These are phyloP conservation scores for Actinomortierella ambigua DNA, from an alignment of 371 early-diverging fungal species.

Conservation along the genomic window DNA sequence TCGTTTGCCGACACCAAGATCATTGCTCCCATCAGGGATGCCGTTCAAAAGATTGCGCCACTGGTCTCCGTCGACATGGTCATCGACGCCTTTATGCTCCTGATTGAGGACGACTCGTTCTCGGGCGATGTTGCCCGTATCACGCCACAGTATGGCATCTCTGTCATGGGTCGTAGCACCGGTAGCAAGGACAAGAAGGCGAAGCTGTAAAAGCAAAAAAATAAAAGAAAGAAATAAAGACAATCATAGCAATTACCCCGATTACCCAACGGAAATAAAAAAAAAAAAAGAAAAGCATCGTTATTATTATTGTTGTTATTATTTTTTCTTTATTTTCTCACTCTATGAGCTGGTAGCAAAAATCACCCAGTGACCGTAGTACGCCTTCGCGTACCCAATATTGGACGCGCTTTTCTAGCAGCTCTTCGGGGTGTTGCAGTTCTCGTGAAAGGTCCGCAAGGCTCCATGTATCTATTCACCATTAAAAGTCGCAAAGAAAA, in stretches of 20 bases:
- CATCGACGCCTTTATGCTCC: constrained; percentile 65
- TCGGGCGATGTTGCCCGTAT: constrained; percentile 52
- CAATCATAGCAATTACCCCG: too few species aligned
- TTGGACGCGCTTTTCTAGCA: constrained; percentile 19
- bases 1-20: constrained; percentile 66
- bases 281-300: too few species aligned
- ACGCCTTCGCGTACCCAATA: constrained; percentile 33
- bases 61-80: constrained; percentile 54
- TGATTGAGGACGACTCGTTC: constrained; percentile 64
- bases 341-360: constrained; percentile 26
- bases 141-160: constrained; percentile 52
- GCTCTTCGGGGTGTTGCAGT: constrained; percentile 44
- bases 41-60: constrained; percentile 15
- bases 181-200: constrained; percentile 12
- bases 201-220: constrained; percentile 25
- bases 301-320: too few species aligned
- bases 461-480: constrained; percentile 41
- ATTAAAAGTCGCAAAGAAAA: too few species aligned
- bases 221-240: neutral
- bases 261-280: too few species aligned
- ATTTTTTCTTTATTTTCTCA: too few species aligned
- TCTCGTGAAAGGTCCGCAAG: constrained; percentile 36
- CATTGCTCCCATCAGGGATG: constrained; percentile 33
- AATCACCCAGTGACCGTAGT: constrained; percentile 8
- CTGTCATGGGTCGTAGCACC: constrained; percentile 19